Base-by-base conservation (phyloP, 2,329 filamentous ascomycete genomes). In the Reticulascus tulasneorum region DNA sequence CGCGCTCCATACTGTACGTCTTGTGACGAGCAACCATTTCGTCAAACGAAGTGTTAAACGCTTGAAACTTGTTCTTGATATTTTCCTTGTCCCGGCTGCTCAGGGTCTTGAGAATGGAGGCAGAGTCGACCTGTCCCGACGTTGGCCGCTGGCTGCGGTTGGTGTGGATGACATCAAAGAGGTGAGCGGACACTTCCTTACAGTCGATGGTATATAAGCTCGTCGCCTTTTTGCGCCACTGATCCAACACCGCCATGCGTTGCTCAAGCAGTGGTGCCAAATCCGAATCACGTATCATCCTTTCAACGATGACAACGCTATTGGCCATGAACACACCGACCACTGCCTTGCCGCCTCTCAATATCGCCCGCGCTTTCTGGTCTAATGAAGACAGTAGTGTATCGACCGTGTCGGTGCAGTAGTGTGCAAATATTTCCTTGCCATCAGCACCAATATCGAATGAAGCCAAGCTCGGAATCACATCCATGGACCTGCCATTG, bases 41-140 rank as follows among this genome's bases (percentile, higher is more conserved):
- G 47, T 98, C 93, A 55, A 98, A 98, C 28, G 77, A 80, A 8
- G 75, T 69, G 58, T 98, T 98, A 70, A 98, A 98, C 26, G 80
- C 79, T 51, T 85, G 81, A 62, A 96, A 98, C 63, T 97, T 97
- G 60, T 88, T 82, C 64, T 98, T 98, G 64, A 97, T 94, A 39
- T 82, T 83, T 56, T 98, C 93, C 61, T 91, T 94, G 56, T 98
- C 93, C 59, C 95, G 96, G 52, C 83, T 88, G 29, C 77, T 81
- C 4, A 97, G 69, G 1, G 77, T 77, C 61, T 94, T 95, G 41
- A 97, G 72, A 39, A 96, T 85, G 1, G 84, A 84, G 12, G 82
- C 80, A 3, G 86, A 93, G 59, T 96, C 90, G n/a, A 77, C 78
- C 18, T 79, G 79, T 8, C 82, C 79, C 3, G 85, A 90, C 0